Percentiles rank a stretch among this genome's conserved stretches.
These are phyloP conservation scores for Colletotrichum orbiculare DNA, from an alignment of 2,329 filamentous ascomycete genomes.

Conservation along the genomic window DNA sequence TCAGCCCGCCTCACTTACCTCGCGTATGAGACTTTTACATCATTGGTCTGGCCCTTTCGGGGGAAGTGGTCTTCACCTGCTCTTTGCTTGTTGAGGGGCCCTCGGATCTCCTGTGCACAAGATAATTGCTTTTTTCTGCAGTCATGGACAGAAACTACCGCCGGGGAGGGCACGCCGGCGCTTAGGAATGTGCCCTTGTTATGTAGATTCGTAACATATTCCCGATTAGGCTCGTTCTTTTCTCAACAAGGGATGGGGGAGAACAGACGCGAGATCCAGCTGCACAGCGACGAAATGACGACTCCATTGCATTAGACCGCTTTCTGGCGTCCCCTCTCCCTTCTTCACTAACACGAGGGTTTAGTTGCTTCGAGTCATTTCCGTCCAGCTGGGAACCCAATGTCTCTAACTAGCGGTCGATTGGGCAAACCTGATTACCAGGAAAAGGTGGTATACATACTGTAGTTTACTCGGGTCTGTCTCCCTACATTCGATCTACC, in stretches of 20 bases:
- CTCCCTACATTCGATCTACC: slow-evolving; percentile 35
- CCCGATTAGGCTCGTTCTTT: slow-evolving; percentile 29
- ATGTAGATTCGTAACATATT: slow-evolving; percentile 9
- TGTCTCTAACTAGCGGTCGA: slow-evolving; percentile 22
- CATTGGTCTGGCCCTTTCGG: slow-evolving; percentile 6
- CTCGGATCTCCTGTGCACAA: slow-evolving; percentile 22
- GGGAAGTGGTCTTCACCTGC: not conserved
- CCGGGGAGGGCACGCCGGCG: not conserved
- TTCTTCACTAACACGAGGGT: slow-evolving; percentile 36
- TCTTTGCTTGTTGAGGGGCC: slow-evolving; percentile 32
- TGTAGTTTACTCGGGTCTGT: slow-evolving; percentile 17
- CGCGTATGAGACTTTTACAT: slow-evolving; percentile 21
- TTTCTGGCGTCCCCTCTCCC: slow-evolving; percentile 15
- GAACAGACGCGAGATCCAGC: not conserved
- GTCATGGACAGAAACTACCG: slow-evolving; percentile 11
- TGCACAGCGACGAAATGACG: slow-evolving; percentile 16
- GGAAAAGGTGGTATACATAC: not conserved
- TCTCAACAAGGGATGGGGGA: slow-evolving; percentile 33
- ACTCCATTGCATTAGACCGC: slow-evolving; percentile 11
- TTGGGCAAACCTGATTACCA: slow-evolving; percentile 12
- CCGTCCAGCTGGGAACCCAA: slow-evolving; percentile 16
- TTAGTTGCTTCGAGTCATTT: slow-evolving; percentile 8
- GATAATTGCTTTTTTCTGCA: slow-evolving; percentile 31
- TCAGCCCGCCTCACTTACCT: slow-evolving; percentile 13
- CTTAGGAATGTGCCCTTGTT: slow-evolving; percentile 23